Evolutionary conservation across 208 protist genomes (phyloP).

Genomic region (Leishmania major): DNA sequence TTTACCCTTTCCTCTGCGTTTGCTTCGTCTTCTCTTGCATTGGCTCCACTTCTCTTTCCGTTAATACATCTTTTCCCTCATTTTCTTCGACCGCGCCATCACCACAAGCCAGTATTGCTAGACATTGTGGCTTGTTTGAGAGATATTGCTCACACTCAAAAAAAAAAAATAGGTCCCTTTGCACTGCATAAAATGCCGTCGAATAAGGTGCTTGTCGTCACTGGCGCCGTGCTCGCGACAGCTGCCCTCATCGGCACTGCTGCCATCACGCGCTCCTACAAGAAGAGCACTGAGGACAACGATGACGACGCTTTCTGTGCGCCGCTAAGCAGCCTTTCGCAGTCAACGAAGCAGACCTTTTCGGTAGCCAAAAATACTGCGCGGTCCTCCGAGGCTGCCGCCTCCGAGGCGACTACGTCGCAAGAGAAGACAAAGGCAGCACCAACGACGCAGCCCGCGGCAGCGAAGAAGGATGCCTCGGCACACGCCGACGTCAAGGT

Average conservation of each 20-base stretch:
- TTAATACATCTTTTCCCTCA: not conserved
- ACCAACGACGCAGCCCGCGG: not conserved
- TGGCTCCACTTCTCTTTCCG: not conserved
- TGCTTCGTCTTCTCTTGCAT: not conserved
- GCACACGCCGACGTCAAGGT: not conserved
- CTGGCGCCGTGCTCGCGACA: conserved; percentile 23
- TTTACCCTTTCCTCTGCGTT: not conserved
- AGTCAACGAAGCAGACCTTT: conserved; percentile 15
- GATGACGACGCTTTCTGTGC: conserved; percentile 35
- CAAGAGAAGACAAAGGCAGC: not conserved
- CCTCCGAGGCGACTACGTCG: not conserved
- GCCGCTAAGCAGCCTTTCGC: conserved; percentile 4
- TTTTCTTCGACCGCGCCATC: not conserved
- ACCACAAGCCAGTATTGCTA: not conserved
- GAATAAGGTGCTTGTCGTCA: conserved; percentile 20
- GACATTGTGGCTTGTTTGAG: not conserved
- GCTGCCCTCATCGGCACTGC: conserved; percentile 26
- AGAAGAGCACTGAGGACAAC: conserved; percentile 19
- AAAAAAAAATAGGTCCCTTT: not conserved
- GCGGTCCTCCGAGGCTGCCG: not conserved
- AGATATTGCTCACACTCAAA: not conserved
- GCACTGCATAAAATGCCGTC: conserved; percentile 20
- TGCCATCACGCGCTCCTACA: conserved; percentile 12
- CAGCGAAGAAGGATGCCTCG: not conserved
- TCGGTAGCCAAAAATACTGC: not conserved